Conservation (phyloP, 768 basidiomycete genomes). For the Tephrocybe sp. region DNA sequence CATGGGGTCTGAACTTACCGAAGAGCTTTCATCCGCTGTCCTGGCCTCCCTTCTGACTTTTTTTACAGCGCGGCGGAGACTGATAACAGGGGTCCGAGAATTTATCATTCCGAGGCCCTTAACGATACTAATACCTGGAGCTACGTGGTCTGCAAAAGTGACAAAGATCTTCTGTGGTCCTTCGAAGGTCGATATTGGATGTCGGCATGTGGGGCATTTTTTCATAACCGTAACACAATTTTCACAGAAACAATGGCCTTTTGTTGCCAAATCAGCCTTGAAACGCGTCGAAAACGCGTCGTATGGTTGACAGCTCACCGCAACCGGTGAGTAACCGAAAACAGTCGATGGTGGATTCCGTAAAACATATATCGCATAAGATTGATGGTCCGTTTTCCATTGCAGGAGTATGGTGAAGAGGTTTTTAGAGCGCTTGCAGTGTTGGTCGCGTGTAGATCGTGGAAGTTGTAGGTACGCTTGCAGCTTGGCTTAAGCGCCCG, state of each 20-base stretch:
- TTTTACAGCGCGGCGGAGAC: constrained; percentile 10
- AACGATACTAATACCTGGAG: neutral
- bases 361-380: constrained; percentile 14
- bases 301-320: constrained; percentile 12
- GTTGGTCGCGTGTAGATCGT: no score
- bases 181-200: neutral
- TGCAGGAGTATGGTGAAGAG: neutral
- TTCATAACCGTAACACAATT: neutral
- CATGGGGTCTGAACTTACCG: neutral
- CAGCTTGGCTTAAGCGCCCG: no score
- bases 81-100: neutral
- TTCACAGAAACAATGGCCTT: constrained; percentile 19
- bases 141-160: constrained; percentile 5
- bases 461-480: no score
- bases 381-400: constrained; percentile 1
- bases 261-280: neutral
- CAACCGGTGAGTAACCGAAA: constrained; percentile 14
- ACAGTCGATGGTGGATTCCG: constrained; percentile 5
- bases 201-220: constrained; percentile 10
- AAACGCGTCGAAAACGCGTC: neutral
- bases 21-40: neutral
- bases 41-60: constrained; percentile 8
- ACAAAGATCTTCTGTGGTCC: constrained; percentile 14
- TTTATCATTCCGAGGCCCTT: constrained; percentile 6
- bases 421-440: neutral